Percentiles rank a stretch among this genome's conserved stretches.
phyloP scores from a whole-genome alignment of 2,329 filamentous ascomycete genomes.

The Drechslerella dactyloides region DNA sequence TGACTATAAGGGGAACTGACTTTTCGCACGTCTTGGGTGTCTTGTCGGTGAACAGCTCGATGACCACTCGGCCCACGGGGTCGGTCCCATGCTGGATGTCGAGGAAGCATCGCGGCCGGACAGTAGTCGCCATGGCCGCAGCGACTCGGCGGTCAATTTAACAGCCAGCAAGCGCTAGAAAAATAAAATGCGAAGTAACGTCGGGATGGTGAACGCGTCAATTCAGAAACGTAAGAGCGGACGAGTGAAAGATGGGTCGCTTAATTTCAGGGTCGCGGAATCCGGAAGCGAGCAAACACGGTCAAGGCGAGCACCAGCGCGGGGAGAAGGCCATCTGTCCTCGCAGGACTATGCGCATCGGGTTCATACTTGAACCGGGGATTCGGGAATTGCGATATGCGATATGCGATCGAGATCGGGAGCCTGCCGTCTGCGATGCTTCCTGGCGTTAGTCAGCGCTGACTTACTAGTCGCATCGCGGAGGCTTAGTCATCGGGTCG shows the following conservation, averaged over 20 bases:
- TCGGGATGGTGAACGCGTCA: slow-evolving; percentile 14
- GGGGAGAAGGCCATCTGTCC: too few species aligned
- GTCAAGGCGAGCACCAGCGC: neutral
- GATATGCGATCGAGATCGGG: neutral
- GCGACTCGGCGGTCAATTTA: slow-evolving; percentile 1
- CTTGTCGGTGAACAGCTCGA: slow-evolving; percentile 61
- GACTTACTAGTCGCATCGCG: neutral
- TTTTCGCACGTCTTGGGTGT: slow-evolving; percentile 61
- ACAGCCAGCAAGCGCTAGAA: neutral
- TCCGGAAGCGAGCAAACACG: slow-evolving; percentile 17
- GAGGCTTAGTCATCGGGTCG: neutral
- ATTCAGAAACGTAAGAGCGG: slow-evolving; percentile 7
- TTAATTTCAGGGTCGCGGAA: neutral
- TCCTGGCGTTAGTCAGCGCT: neutral
- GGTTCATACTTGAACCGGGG: too few species aligned
- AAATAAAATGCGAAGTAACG: too few species aligned
- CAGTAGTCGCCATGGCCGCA: slow-evolving; percentile 17
- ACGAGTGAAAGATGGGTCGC: slow-evolving; percentile 9
- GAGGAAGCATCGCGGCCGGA: slow-evolving; percentile 56
- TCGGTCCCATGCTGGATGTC: slow-evolving; percentile 59
- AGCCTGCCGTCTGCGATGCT: neutral
- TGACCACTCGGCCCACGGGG: slow-evolving; percentile 59
- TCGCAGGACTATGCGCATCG: too few species aligned
- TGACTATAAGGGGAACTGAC: slow-evolving; percentile 54
- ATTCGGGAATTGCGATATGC: too few species aligned